Evolutionary conservation across 2,329 filamentous ascomycete genomes (phyloP).

Genomic region (Sclerotinia spermophila): DNA sequence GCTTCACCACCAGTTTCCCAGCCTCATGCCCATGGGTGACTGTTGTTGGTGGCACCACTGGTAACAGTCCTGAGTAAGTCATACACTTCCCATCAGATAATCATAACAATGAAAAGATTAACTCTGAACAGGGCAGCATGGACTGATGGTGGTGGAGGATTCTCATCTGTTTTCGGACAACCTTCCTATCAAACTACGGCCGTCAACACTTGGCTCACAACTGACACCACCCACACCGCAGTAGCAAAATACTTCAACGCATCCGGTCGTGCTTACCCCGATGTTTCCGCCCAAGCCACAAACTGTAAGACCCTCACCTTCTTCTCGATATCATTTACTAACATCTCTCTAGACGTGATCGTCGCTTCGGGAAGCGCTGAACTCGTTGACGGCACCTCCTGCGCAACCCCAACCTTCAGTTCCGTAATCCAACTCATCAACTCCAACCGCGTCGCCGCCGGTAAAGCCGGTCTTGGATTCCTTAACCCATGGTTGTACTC

Average conservation of each 20-base stretch:
- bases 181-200: slow-evolving; percentile 42
- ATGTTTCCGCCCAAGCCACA: slow-evolving; percentile 54
- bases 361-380: slow-evolving; percentile 38
- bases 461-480: slow-evolving; percentile 44
- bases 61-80: slow-evolving; percentile 27
- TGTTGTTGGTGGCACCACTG: slow-evolving; percentile 42
- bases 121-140: slow-evolving; percentile 23
- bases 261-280: slow-evolving; percentile 48
- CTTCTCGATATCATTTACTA: background rate
- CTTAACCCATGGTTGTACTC: slow-evolving; percentile 45
- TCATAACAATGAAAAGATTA: background rate
- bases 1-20: slow-evolving; percentile 49
- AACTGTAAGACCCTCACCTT: slow-evolving; percentile 39
- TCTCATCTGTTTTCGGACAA: slow-evolving; percentile 43
- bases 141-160: slow-evolving; percentile 41
- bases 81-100: background rate
- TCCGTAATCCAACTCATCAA: slow-evolving; percentile 60
- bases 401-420: slow-evolving; percentile 54
- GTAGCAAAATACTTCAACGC: slow-evolving; percentile 46
- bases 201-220: slow-evolving; percentile 44
- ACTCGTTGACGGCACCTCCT: slow-evolving; percentile 49
- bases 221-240: slow-evolving; percentile 45
- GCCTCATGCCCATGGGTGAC: slow-evolving; percentile 51
- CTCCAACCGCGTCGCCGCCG: slow-evolving; percentile 52
- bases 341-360: slow-evolving; percentile 35